Percentiles rank a stretch among this genome's conserved stretches.
These are phyloP conservation scores for Sarocladium strictum DNA, from an alignment of 2,329 filamentous ascomycete genomes.

Conservation along the genomic window DNA sequence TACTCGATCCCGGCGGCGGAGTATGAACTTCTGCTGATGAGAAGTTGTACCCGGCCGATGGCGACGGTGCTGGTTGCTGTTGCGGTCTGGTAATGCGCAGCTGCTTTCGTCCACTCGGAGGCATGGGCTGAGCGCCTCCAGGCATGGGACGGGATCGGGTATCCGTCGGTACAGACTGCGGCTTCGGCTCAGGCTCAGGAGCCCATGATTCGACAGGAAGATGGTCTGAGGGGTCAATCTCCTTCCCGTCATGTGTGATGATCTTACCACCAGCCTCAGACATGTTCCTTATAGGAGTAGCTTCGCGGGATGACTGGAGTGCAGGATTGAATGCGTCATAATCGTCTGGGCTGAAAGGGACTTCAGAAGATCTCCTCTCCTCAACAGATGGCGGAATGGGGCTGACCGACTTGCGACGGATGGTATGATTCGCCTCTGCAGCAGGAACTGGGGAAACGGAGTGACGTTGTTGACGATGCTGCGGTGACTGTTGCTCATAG, in stretches of 20 bases:
- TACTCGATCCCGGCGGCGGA: slow-evolving; percentile 24
- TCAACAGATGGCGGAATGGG: slow-evolving; percentile 52
- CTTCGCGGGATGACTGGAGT: slow-evolving; percentile 31
- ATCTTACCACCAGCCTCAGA: slow-evolving; percentile 61
- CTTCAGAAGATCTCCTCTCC: slow-evolving; percentile 40
- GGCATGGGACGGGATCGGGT: slow-evolving; percentile 38
- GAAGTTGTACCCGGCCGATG: slow-evolving; percentile 19
- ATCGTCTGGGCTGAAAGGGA: slow-evolving; percentile 70
- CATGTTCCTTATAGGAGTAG: slow-evolving; percentile 10
- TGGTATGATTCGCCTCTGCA: slow-evolving; percentile 40
- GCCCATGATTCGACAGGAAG: slow-evolving; percentile 73
- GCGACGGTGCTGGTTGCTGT: slow-evolving; percentile 27
- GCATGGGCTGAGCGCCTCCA: slow-evolving; percentile 47
- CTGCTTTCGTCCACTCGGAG: slow-evolving; percentile 43
- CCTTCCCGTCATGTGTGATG: slow-evolving; percentile 67
- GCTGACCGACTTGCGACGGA: slow-evolving; percentile 68
- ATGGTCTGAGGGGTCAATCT: slow-evolving; percentile 76
- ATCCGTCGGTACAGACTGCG: slow-evolving; percentile 20
- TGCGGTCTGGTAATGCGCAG: slow-evolving; percentile 47
- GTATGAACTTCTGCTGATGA: slow-evolving; percentile 20
- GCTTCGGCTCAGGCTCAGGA: slow-evolving; percentile 57
- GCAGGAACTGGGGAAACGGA: slow-evolving; percentile 1
- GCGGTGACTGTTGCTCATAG: slow-evolving; percentile 15
- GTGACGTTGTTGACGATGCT: slow-evolving; percentile 8
- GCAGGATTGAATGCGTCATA: slow-evolving; percentile 67